phyloP scores from a whole-genome alignment of 2,329 filamentous ascomycete species.

The Pochonia chlamydosporia region DNA sequence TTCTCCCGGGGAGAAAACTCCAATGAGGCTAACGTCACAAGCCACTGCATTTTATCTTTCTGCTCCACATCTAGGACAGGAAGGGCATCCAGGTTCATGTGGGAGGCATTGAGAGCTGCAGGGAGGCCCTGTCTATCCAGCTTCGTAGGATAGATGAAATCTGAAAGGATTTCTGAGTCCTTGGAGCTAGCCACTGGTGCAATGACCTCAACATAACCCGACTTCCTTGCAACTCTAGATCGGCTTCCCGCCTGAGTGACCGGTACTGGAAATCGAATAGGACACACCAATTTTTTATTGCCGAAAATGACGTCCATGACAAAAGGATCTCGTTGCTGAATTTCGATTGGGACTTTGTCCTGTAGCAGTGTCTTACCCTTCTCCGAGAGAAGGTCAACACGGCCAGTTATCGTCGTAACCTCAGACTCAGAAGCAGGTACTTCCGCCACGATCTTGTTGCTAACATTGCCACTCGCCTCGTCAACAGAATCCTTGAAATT shows the following conservation, averaged over 20 bases:
- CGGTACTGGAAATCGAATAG: conserved; percentile 34
- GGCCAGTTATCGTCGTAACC: conserved; percentile 32
- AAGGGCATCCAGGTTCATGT: conserved; percentile 39
- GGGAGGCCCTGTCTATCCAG: conserved; percentile 25
- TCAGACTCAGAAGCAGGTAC: conserved; percentile 21
- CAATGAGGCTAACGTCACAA: conserved; percentile 31
- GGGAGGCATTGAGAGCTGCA: conserved; percentile 29
- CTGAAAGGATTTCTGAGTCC: conserved; percentile 16
- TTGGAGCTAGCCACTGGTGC: conserved; percentile 24
- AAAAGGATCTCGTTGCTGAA: conserved; percentile 33
- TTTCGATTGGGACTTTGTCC: conserved; percentile 29
- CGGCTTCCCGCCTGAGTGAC: conserved; percentile 28
- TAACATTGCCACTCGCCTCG: conserved; percentile 14
- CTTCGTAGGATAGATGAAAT: conserved; percentile 31
- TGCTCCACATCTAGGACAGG: conserved; percentile 34
- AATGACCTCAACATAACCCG: conserved; percentile 39
- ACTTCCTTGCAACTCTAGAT: conserved; percentile 36
- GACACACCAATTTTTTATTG: conserved; percentile 20
- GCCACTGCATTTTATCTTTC: conserved; percentile 29
- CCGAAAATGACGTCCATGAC: conserved; percentile 35
- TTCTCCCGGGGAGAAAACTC: conserved; percentile 38
- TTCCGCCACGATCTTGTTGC: conserved; percentile 22
- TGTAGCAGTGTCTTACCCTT: conserved; percentile 30
- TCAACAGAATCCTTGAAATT: conserved; percentile 14
- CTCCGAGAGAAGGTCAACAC: conserved; percentile 29